These are phyloP conservation scores for Dichotomocladium elegans DNA, from an alignment of 371 early-diverging fungal species.

Conservation along the genomic window DNA sequence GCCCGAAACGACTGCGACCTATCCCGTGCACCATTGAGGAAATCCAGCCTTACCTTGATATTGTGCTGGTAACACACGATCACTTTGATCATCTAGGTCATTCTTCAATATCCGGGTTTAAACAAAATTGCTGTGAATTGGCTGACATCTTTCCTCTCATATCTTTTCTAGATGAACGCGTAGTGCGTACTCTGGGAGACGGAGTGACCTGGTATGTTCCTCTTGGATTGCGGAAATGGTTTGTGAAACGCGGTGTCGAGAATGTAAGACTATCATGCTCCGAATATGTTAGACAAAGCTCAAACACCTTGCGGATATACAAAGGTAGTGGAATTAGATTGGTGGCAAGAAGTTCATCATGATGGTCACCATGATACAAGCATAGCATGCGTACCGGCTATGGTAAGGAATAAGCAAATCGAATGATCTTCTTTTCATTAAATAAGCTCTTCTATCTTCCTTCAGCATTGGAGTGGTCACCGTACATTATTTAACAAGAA, in stretches of 20 bases:
- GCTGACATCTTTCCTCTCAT: not conserved
- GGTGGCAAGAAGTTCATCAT: conserved; percentile 60
- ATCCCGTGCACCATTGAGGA: conserved; percentile 47
- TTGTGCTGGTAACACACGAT: conserved; percentile 55
- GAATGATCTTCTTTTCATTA: not conserved
- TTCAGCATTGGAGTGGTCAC: conserved; percentile 51
- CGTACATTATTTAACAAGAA: conserved; percentile 53
- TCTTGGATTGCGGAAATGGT: conserved; percentile 53
- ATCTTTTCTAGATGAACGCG: conserved; percentile 35
- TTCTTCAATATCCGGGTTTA: too few relatives aligned
- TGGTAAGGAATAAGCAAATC: conserved; percentile 19
- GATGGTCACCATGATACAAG: conserved; percentile 35
- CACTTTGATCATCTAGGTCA: conserved; percentile 62
- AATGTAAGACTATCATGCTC: conserved; percentile 33
- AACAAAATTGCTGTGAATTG: not conserved
- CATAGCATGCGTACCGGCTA: conserved; percentile 54
- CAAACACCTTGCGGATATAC: too few relatives aligned
- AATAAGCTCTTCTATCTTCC: not conserved
- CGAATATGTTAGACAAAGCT: too few relatives aligned
- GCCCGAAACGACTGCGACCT: conserved; percentile 49
- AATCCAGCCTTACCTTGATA: conserved; percentile 42
- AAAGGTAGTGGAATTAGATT: conserved; percentile 58
- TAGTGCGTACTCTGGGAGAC: conserved; percentile 44
- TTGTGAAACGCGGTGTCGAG: conserved; percentile 44
- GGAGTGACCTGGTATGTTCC: conserved; percentile 64